Conservation (phyloP, 192 early-diverging fungal genomes). For the Phycomyces nitens region DNA sequence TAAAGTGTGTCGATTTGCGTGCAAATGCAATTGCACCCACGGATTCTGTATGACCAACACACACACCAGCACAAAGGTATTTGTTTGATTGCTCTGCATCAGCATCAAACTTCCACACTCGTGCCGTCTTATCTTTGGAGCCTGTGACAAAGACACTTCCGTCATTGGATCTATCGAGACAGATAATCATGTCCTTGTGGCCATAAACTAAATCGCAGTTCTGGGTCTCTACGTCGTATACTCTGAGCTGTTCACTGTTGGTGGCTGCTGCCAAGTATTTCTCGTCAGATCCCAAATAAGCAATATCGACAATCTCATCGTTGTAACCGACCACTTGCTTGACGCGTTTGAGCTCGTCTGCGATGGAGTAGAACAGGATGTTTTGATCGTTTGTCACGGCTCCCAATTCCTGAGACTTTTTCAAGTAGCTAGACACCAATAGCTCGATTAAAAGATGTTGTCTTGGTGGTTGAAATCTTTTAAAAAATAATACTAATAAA, state of each 20-base stretch:
- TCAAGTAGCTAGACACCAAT: slow-evolving; percentile 39
- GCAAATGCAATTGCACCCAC: slow-evolving; percentile 86
- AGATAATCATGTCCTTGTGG: slow-evolving; percentile 86
- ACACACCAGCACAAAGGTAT: slow-evolving; percentile 64
- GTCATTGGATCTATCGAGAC: slow-evolving; percentile 64
- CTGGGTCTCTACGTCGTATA: slow-evolving; percentile 75
- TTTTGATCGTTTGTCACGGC: slow-evolving; percentile 90
- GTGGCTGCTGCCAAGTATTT: slow-evolving; percentile 82
- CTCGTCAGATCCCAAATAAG: slow-evolving; percentile 71
- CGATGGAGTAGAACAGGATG: slow-evolving; percentile 71
- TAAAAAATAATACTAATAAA: too few relatives aligned
- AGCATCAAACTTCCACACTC: slow-evolving; percentile 76
- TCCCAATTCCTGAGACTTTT: slow-evolving; percentile 53
- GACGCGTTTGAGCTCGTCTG: slow-evolving; percentile 48
- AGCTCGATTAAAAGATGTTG: too few relatives aligned
- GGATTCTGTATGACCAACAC: slow-evolving; percentile 89
- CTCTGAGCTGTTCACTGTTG: slow-evolving; percentile 88
- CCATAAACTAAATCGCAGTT: slow-evolving; percentile 88
- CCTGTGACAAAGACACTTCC: slow-evolving; percentile 78
- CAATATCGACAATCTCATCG: slow-evolving; percentile 90
- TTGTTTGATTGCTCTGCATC: slow-evolving; percentile 42
- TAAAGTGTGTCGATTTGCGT: slow-evolving; percentile 58
- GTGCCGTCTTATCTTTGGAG: slow-evolving; percentile 86
- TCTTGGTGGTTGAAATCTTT: too few relatives aligned
- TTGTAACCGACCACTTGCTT: slow-evolving; percentile 94